These are phyloP conservation scores for Lyophyllum semitale DNA, from an alignment of 768 basidiomycete genomes.

Conservation along the genomic window DNA sequence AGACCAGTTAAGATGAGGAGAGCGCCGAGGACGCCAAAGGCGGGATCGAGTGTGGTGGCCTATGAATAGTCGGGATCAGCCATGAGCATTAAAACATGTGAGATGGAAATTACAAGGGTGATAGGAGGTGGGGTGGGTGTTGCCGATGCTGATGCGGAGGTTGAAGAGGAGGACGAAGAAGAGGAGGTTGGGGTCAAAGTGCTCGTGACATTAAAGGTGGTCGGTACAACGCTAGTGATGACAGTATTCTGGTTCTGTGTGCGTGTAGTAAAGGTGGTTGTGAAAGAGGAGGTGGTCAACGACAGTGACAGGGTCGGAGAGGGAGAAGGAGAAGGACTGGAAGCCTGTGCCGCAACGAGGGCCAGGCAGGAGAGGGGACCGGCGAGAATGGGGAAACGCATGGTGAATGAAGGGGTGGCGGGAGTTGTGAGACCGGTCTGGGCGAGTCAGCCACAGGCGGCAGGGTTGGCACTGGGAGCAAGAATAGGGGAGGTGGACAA, in stretches of 20 bases:
- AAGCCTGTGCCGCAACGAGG: slow-evolving; percentile 41
- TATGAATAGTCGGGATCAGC: slow-evolving; percentile 26
- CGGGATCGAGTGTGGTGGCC: slow-evolving; percentile 79
- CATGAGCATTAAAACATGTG: slow-evolving; percentile 24
- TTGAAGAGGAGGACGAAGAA: slow-evolving; percentile 35
- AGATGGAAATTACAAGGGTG: slow-evolving; percentile 36
- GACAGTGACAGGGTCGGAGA: slow-evolving; percentile 52
- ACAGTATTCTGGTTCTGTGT: slow-evolving; percentile 51
- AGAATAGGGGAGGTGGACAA: background rate
- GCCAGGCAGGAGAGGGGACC: slow-evolving; percentile 17
- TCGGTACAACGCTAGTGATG: slow-evolving; percentile 58
- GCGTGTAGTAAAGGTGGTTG: slow-evolving; percentile 45
- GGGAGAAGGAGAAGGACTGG: slow-evolving; percentile 22
- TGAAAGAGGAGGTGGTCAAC: slow-evolving; percentile 53
- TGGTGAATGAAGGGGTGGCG: background rate
- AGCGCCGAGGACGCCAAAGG: slow-evolving; percentile 86
- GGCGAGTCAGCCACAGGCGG: slow-evolving; percentile 1
- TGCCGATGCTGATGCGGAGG: slow-evolving; percentile 40
- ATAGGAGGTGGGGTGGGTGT: slow-evolving; percentile 46
- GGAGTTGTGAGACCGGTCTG: background rate
- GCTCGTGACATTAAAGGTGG: slow-evolving; percentile 61
- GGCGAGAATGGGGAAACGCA: slow-evolving; percentile 15
- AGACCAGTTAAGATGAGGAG: slow-evolving; percentile 88
- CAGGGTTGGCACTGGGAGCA: background rate
- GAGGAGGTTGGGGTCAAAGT: slow-evolving; percentile 42